These are phyloP conservation scores for Diplodia scrobiculata DNA, from an alignment of 2,329 filamentous ascomycete species.

Conservation along the genomic window DNA sequence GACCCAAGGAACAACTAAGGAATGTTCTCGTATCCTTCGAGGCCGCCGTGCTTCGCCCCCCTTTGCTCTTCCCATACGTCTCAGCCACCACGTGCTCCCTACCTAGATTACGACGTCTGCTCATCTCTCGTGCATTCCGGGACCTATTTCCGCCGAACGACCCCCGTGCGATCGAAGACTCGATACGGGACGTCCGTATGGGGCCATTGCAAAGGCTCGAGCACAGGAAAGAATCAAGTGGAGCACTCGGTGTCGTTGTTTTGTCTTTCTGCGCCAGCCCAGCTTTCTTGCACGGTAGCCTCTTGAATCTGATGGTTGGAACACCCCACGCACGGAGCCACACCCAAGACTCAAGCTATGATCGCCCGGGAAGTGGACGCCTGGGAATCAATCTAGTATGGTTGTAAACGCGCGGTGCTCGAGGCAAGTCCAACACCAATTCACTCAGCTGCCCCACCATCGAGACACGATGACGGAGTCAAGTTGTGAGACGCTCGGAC, in stretches of 20 bases:
- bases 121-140: constrained; percentile 6
- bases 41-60: neutral
- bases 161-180: neutral
- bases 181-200: neutral
- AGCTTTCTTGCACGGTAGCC: neutral
- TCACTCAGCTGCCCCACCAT: constrained; percentile 11
- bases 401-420: constrained; percentile 1
- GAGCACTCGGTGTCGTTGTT: neutral
- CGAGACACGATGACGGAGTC: neutral
- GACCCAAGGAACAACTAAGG: constrained; percentile 7
- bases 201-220: neutral
- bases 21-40: constrained; percentile 5
- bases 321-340: neutral
- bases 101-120: neutral
- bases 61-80: neutral
- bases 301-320: neutral
- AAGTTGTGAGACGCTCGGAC: neutral
- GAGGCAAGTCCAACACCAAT: neutral
- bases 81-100: constrained; percentile 13
- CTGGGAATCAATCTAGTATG: neutral
- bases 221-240: neutral
- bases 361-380: constrained; percentile 18
- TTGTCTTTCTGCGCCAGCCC: neutral
- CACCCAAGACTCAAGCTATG: neutral
- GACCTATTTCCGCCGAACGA: neutral